Evolutionary conservation across 306 rosid species (phyloP).

Genomic region (Sindora glabra): DNA sequence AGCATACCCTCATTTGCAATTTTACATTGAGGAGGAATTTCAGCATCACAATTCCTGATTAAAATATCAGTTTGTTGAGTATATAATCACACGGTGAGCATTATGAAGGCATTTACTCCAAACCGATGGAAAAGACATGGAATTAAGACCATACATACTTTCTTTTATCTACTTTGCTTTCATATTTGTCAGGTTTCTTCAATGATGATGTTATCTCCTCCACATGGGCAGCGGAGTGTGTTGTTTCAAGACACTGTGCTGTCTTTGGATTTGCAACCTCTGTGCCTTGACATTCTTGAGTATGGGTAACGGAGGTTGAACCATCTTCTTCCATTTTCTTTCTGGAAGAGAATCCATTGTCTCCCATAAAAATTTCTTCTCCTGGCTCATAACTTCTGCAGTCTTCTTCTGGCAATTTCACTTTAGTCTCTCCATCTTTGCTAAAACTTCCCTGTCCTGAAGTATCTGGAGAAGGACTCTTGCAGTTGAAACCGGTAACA

Average conservation of each 20-base stretch:
- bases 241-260: conserved; percentile 17
- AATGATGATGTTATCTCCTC: conserved; percentile 42
- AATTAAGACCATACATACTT: conserved; percentile 37
- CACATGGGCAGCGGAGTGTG: conserved; percentile 27
- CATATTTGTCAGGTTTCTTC: conserved; percentile 24
- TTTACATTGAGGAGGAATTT: conserved; percentile 31
- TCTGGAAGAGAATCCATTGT: conserved; percentile 27
- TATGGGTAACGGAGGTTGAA: conserved; percentile 17
- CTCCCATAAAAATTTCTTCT: conserved; percentile 31
- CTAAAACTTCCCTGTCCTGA: conserved; percentile 52
- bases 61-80: conserved; percentile 21
- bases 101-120: neutral
- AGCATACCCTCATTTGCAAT: conserved; percentile 43
- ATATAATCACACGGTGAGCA: conserved; percentile 2
- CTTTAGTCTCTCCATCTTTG: conserved; percentile 28
- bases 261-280: conserved; percentile 21
- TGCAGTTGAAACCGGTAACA: conserved; percentile 30
- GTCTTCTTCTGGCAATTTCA: conserved; percentile 20
- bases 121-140: neutral
- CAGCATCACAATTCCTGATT: conserved; percentile 34
- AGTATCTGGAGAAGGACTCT: conserved; percentile 37
- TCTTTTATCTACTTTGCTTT: conserved; percentile 21
- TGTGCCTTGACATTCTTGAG: conserved; percentile 21
- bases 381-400: conserved; percentile 19
- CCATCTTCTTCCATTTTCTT: conserved; percentile 26